Evolutionary conservation across 2,329 filamentous ascomycete genomes (phyloP), one percentile per base, ranked within the genome.

Genomic region (Stagonosporopsis cucurbitacearum): DNA sequence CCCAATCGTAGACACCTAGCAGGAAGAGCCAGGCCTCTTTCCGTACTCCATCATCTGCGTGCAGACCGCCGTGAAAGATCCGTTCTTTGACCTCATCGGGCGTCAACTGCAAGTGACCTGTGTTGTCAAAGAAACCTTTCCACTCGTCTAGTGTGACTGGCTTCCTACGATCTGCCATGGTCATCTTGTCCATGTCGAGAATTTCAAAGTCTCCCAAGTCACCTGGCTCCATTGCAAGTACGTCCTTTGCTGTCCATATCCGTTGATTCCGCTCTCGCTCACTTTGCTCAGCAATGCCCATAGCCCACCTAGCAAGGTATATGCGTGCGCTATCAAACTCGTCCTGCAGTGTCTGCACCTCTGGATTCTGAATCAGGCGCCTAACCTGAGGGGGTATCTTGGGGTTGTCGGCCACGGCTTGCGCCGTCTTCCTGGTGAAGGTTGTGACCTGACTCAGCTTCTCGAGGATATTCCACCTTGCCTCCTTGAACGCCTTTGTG

Each of bases 1-100:
- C 87, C 96, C 96, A 99, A 2, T 94, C 88, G 69, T 96, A 90
- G 0, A 99, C 90, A 0, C 91, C 95, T 0, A 99, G 83, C 15
- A 99, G 78, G 76, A 96, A 99, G 0, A 97, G 82, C 95, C 95
- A 99, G 0, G 94, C 95, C 74, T 98, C 93, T 76, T 98, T 98
- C 43, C 96, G 84, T 4, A 96, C 93, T 0, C 93, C 93, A 66
- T 98, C 94, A 15, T 96, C 90, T 0, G 90, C 79, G 70, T 96
- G 88, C 0, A 99, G 80, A 0, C 95, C 95, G 25, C 95, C 95
- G 70, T 98, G 95, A 74, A 98, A 99, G 52, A 99, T 86, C n/a
- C 95, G 86, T 72, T 98, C 94, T 75, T 98, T 99, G 62, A 96
- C 92, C 73, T 99, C 95, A 64, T 97, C 92, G 3, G 88, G 82